A percentile compares a stretch with the other conserved stretches of the same genome.
Conservation (phyloP, 306 rosid species). For the Rosa lucieae region DNA sequence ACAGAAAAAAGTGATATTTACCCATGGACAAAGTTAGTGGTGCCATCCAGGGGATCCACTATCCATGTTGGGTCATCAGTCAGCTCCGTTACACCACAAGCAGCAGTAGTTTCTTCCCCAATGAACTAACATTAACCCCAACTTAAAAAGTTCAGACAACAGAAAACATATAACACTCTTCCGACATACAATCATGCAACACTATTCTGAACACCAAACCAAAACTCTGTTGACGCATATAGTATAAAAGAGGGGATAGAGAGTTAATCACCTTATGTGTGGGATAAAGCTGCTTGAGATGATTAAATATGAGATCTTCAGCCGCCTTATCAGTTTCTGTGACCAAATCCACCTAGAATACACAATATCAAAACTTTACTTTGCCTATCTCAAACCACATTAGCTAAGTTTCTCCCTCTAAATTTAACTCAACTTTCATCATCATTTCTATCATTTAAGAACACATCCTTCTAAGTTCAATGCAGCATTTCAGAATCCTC, state of each 20-base stretch:
- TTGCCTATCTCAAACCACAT: background rate
- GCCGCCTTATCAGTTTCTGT: conserved; percentile 99
- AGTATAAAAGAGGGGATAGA: conserved; percentile 9
- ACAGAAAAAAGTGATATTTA: conserved; percentile 38
- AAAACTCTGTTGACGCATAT: conserved; percentile 9
- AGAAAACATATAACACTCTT: background rate
- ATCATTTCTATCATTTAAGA: background rate
- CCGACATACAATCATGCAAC: background rate
- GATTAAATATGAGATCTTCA: conserved; percentile 80
- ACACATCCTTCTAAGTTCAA: background rate
- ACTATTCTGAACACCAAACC: conserved; percentile 4
- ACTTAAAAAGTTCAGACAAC: conserved; percentile 13
- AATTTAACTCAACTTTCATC: background rate
- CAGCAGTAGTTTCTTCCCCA: conserved; percentile 98
- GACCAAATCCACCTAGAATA: conserved; percentile 87
- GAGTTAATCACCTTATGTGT: conserved; percentile 65
- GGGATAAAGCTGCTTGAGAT: conserved; percentile 79
- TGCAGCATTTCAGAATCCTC: conserved; percentile 12
- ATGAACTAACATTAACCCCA: conserved; percentile 59
- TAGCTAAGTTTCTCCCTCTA: background rate
- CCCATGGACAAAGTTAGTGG: conserved; percentile 98
- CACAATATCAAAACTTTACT: conserved; percentile 7
- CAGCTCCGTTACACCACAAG: conserved; percentile 74
- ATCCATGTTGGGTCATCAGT: conserved; percentile 97
- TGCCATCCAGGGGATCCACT: conserved; percentile 98